Percentiles rank a stretch among this genome's conserved stretches.
Conservation (phyloP, 164 flowering plant genomes). For the Vitis rotundifolia region DNA sequence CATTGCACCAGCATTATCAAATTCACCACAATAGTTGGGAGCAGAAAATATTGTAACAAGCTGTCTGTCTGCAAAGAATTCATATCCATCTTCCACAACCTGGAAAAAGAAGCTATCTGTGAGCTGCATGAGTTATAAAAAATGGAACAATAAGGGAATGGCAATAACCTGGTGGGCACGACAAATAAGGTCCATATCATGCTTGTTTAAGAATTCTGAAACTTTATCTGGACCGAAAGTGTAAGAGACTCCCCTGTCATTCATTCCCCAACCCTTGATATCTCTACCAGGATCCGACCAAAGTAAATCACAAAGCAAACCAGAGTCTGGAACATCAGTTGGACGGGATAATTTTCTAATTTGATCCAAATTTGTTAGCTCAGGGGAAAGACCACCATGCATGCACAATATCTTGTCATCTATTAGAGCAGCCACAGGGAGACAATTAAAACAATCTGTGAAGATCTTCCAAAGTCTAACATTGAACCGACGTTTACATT, state of each 20-base stretch:
- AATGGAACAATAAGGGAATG: background rate
- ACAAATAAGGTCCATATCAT: slow-evolving; percentile 83
- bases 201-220: slow-evolving; percentile 62
- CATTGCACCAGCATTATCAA: slow-evolving; percentile 92
- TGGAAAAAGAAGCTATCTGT: slow-evolving; percentile 24
- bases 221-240: slow-evolving; percentile 81
- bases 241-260: slow-evolving; percentile 83
- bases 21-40: slow-evolving; percentile 89
- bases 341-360: slow-evolving; percentile 68
- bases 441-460: slow-evolving; percentile 80
- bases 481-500: slow-evolving; percentile 81
- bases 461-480: slow-evolving; percentile 79
- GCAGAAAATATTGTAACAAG: slow-evolving; percentile 89
- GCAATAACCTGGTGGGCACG: slow-evolving; percentile 79
- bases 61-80: slow-evolving; percentile 81
- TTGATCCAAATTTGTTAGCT: slow-evolving; percentile 62
- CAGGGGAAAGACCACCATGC: slow-evolving; percentile 97
- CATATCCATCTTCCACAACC: slow-evolving; percentile 96
- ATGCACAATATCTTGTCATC: slow-evolving; percentile 87
- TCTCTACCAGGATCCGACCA: slow-evolving; percentile 89
- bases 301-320: slow-evolving; percentile 83
- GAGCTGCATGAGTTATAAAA: background rate
- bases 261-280: slow-evolving; percentile 77
- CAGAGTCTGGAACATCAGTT: slow-evolving; percentile 78
- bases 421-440: slow-evolving; percentile 85